These are phyloP conservation scores for Plantago lanceolata DNA, from an alignment of 305 asterid genomes.

Conservation along the genomic window DNA sequence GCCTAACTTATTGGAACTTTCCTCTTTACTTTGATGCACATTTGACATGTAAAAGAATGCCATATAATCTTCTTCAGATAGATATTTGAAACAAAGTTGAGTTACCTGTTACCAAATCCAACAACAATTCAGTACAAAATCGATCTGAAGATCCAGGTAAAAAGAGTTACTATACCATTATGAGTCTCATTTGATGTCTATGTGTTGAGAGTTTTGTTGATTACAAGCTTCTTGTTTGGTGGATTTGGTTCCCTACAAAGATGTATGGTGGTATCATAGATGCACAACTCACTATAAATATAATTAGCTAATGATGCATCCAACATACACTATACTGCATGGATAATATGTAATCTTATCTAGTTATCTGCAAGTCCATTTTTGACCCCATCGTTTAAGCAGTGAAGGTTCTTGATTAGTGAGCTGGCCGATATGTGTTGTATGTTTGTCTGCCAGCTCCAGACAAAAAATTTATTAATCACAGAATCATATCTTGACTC, in stretches of 20 bases:
- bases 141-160: too few species aligned
- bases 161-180: too few species aligned
- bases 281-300: neutral
- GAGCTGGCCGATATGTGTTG: constrained; percentile 11
- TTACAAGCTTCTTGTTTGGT: constrained; percentile 11
- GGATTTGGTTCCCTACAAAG: constrained; percentile 14
- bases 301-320: neutral
- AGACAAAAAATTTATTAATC: constrained; percentile 4
- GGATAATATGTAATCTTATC: too few species aligned
- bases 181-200: neutral
- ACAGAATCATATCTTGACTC: neutral
- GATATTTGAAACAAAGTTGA: neutral
- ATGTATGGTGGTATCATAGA: neutral
- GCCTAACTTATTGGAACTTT: too few species aligned
- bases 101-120: too few species aligned
- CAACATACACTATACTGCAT: neutral
- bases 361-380: too few species aligned
- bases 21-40: too few species aligned
- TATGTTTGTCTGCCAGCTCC: constrained; percentile 13
- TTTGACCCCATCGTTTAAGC: too few species aligned
- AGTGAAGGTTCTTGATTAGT: neutral
- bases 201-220: neutral
- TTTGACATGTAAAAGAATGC: neutral
- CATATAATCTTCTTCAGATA: neutral
- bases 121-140: too few species aligned